Base-by-base conservation (phyloP, 345 rosid species). In the Camelina sativa region DNA sequence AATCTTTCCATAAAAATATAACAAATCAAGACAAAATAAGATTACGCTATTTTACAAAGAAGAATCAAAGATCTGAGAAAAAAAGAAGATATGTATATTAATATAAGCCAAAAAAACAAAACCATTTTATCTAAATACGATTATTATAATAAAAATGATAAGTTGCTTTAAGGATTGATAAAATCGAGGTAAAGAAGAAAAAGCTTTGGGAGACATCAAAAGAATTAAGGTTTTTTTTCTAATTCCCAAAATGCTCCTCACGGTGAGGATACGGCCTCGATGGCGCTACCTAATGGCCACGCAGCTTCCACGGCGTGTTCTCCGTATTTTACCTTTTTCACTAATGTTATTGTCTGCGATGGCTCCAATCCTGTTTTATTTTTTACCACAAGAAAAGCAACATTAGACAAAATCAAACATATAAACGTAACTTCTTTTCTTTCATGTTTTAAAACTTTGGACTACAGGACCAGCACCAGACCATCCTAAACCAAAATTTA, bases 241-340 rank as follows among this genome's bases (percentile, higher is more conserved):
- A 70, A 17, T 63, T 62, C 53, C 67, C 35, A 70, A 64, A 76
- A 70, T 57, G 44, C 4, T 25, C 19, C 13, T 78, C 74, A 82
- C 58, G 30, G 58, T 11, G 88, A 72, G 51, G 97, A 95, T 10
- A 92, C 80, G 11, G 98, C 98, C 80, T 92, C 98, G 13, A 95
- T 92, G 74, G 98, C 99, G 43, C 99, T 95, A 80, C 98, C 99
- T 8, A 95, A 79, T 15, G 99, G 99, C 99, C 99, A 95, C 10
- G 98, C 97, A 35, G 97, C 97, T 83, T 92, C 98, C n/a, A 92
- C 98, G 0, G 82, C 84, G 52, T 85, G 67, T 50, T 84, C 77
- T 5, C 85, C 82, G 52, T 92, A 95, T 73, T 85, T 74, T 40
- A 95, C 85, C 78, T 95, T 72, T 87, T 95, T 95, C 65, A 89